Base-by-base conservation (phyloP, 306 rosid species). In the Arachis stenosperma region DNA sequence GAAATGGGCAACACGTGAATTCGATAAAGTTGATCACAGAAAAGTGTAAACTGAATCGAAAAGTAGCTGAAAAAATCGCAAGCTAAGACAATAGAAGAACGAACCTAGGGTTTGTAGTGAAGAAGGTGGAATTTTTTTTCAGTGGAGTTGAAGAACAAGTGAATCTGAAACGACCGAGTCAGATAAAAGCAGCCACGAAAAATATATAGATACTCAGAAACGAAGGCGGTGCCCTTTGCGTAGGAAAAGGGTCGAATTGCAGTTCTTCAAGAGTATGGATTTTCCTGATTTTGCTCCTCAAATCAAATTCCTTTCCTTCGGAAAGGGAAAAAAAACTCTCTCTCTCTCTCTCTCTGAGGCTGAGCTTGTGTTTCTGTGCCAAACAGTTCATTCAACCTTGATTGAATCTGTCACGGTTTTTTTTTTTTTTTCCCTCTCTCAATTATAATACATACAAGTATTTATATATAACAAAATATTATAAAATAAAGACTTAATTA, bases 391-490 rank as follows among this genome's bases (percentile, higher is more conserved):
- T 76, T 71, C 64, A 62, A 59, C 82, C 54, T 71, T n/a, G 90
- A 89, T 84, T 84, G 87, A 83, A 83, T 87, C 91, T 79, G 79
- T 81, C 81, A 30, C 82, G 68, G 62, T 77, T 56, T 75, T 39
- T 39, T 61, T 61, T 13, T 9, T 33, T 33, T 33, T 33, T 33
- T n/a, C 9, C 9, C 48, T 6, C 8, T 44, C 48, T 44, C 3
- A 10, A 47, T 47, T 3, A 48, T 48, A 4, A 48, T 11, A 2
- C 3, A 9, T 48, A 48, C 5, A 7, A 2, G 13, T 46, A 46
- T 3, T 10, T 48, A 12, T 3, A 12, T 48, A 11, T 6, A 15
- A 6, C 27, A 15, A 47, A 10, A 55, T 22, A 8, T 6, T 1
- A 42, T 6, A 42, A 42, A 6, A 6, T 6, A 42, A 33, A 6